phyloP scores from a whole-genome alignment of 2,329 filamentous ascomycete genomes.

The Didymella arachidicola region DNA sequence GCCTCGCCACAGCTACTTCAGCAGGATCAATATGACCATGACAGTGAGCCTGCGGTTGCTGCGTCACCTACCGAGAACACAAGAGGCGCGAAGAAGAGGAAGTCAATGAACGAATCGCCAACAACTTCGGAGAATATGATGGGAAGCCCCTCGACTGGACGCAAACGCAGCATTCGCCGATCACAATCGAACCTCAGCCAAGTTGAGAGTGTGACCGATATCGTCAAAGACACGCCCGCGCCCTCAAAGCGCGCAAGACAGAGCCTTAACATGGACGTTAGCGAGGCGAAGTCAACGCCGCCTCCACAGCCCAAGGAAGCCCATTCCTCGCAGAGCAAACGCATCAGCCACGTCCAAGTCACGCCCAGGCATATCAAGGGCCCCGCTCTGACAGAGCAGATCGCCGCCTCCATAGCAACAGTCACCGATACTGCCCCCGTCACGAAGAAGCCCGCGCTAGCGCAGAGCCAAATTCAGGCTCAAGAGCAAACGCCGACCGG shows the following conservation, averaged over 20 bases:
- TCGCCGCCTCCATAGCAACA: conserved; percentile 13
- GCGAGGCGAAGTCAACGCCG: conserved; percentile 34
- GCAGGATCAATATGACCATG: not conserved
- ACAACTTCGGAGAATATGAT: conserved; percentile 4
- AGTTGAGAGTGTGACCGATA: conserved; percentile 36
- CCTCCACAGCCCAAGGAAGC: conserved; percentile 11
- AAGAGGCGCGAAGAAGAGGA: conserved; percentile 30
- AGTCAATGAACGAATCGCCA: conserved; percentile 24
- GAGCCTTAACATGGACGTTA: conserved; percentile 39
- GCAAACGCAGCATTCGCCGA: conserved; percentile 35
- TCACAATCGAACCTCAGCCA: conserved; percentile 43
- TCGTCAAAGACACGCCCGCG: conserved; percentile 40
- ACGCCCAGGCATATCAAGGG: conserved; percentile 26
- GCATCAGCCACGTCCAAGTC: conserved; percentile 40
- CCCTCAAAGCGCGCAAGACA: conserved; percentile 39
- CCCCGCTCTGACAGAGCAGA: conserved; percentile 13
- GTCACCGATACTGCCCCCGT: conserved; percentile 8
- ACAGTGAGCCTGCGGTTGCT: not conserved
- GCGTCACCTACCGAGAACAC: conserved; percentile 10
- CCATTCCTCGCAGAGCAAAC: conserved; percentile 28
- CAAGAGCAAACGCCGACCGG: conserved; percentile 11
- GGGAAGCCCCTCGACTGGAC: conserved; percentile 28
- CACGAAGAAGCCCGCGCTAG: conserved; percentile 19
- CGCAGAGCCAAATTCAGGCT: conserved; percentile 7
- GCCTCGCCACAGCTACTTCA: conserved; percentile 51